Percentiles rank a stretch among this genome's conserved stretches.
Evolutionary conservation across 176 grass and related monocot species (phyloP).

Genomic region (Oryza meridionalis): DNA sequence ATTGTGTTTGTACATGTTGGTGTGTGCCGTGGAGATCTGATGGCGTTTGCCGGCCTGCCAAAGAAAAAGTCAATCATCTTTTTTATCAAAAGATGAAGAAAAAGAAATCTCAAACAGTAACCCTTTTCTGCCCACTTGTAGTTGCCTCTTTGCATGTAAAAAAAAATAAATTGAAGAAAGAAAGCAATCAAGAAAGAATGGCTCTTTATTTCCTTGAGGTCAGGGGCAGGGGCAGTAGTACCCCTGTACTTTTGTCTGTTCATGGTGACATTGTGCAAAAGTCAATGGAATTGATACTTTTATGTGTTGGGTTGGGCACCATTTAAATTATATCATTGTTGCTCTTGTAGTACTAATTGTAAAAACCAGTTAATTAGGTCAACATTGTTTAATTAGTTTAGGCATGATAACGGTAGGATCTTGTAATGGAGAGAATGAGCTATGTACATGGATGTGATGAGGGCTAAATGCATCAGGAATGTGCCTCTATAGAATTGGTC

Average conservation of each 20-base stretch:
- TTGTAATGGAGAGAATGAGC: constrained; percentile 5
- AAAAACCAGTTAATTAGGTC: constrained; percentile 10
- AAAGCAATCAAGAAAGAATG: background rate
- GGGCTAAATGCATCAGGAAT: constrained; percentile 21
- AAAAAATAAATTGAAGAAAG: background rate
- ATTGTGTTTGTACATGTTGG: background rate
- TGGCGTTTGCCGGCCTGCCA: constrained; percentile 16
- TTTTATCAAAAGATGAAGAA: background rate
- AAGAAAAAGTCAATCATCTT: background rate
- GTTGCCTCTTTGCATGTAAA: background rate
- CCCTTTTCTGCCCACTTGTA: constrained; percentile 24
- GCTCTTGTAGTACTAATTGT: background rate
- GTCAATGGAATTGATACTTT: constrained; percentile 18
- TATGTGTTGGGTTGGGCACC: background rate
- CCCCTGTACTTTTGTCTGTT: background rate
- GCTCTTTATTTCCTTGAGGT: constrained; percentile 13
- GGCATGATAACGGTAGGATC: background rate
- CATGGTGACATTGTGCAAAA: constrained; percentile 28
- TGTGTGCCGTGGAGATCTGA: constrained; percentile 33
- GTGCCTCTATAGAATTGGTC: background rate
- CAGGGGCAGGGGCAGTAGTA: background rate
- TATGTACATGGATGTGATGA: constrained; percentile 24
- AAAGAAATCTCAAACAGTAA: constrained; percentile 29
- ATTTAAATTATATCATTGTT: constrained; percentile 1
- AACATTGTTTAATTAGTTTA: constrained; percentile 12